Evolutionary conservation across 2,329 filamentous ascomycete species (phyloP), one percentile per base, ranked within the genome.

Genomic region (Aspergillus amoenus): DNA sequence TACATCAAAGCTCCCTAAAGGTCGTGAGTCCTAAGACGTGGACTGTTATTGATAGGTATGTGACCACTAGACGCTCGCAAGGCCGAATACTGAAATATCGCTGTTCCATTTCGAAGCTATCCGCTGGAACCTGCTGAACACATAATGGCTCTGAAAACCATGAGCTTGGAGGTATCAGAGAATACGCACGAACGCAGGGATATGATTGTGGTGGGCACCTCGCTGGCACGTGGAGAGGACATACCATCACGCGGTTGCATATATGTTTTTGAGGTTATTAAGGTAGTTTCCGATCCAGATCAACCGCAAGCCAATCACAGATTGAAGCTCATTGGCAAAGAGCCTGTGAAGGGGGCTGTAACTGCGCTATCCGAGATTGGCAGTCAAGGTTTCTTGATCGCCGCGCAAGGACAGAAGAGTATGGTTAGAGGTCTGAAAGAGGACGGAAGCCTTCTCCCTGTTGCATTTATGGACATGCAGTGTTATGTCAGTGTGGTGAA

Each of bases 381-480:
- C 42, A 91, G 88, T 0, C 92, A 94, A 74, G 94, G 90, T 1
- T 91, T 93, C 64, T 86, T 95, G 81, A 87, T 94, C 60, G 90
- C 90, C 41, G 92, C 93, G 0, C 94, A 99, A 70, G 94, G 94
- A 1, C 93, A 97, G 69, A 99, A 99, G 75, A 93, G 92, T 72
- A 95, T 99, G 89, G 92, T 99, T 1, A 84, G 94, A 58, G 94
- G 94, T 41, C 82, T 99, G 3, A 97, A 97, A 72, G 94, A 99
- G 73, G 94, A 99, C 70, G 91, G 93, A 0, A 92, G 90, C 1
- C 82, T 97, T 52, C 81, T 97, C 1, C 94, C 94, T 0, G 93
- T 99, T 3, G 94, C 94, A 0, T 99, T 99, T 70, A 89, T 99
- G 82, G 94, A 99, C 69, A 95, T 97, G 87, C 94, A 91, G 76